These are phyloP conservation scores for Salix caprea DNA, from an alignment of 345 rosid genomes.

Conservation along the genomic window DNA sequence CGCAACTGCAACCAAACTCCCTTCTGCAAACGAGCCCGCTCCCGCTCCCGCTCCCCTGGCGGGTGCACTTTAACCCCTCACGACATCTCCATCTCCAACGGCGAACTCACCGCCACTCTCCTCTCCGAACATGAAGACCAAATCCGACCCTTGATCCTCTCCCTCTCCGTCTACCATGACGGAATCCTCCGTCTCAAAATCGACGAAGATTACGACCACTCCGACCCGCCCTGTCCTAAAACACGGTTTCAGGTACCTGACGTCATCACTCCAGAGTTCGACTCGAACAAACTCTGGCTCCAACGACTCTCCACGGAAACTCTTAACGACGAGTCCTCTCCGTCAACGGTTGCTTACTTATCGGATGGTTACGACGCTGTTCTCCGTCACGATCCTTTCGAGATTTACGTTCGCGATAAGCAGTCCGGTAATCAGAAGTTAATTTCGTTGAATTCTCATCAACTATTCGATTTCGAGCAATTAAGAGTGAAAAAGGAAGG, in stretches of 20 bases:
- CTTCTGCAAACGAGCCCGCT: slow-evolving; percentile 91
- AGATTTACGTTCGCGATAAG: slow-evolving; percentile 68
- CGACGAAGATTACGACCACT: slow-evolving; percentile 67
- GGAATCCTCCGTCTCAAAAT: slow-evolving; percentile 70
- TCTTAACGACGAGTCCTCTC: slow-evolving; percentile 57
- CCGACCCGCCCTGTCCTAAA: slow-evolving; percentile 48
- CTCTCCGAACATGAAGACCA: slow-evolving; percentile 32
- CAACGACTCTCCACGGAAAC: slow-evolving; percentile 48
- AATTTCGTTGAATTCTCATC: slow-evolving; percentile 71
- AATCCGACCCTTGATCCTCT: slow-evolving; percentile 55
- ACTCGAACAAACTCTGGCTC: slow-evolving; percentile 66
- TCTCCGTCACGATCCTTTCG: slow-evolving; percentile 79
- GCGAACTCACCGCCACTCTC: slow-evolving; percentile 78
- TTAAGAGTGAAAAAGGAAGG: slow-evolving; percentile 59
- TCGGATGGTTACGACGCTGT: slow-evolving; percentile 72
- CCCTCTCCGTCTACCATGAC: slow-evolving; percentile 63
- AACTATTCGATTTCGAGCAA: slow-evolving; percentile 88
- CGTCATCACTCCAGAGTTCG: slow-evolving; percentile 61
- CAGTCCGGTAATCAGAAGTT: slow-evolving; percentile 40
- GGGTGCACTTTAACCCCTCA: slow-evolving; percentile 44
- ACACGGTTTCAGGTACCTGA: slow-evolving; percentile 83
- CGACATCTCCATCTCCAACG: slow-evolving; percentile 59
- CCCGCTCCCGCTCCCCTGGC: slow-evolving; percentile 64
- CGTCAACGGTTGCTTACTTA: slow-evolving; percentile 40
- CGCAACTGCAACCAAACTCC: slow-evolving; percentile 91